These are phyloP conservation scores for Penicillium steckii DNA, from an alignment of 495 filamentous ascomycete species.

Conservation along the genomic window DNA sequence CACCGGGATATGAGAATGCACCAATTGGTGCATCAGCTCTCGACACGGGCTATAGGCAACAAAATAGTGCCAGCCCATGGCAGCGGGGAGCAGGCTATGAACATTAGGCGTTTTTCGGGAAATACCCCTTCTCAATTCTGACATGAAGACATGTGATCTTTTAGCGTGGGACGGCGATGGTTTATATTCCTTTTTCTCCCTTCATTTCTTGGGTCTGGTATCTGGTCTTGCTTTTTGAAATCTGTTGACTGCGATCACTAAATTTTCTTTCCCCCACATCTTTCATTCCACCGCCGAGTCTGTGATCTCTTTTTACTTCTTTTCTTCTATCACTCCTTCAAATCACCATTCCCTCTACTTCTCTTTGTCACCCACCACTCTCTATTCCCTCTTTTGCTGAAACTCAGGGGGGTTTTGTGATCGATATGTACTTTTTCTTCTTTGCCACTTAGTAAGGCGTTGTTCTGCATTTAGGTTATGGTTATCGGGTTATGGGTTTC, in stretches of 20 bases:
- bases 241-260: constrained; percentile 10
- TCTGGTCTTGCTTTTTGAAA: constrained; percentile 13
- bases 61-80: constrained; percentile 64
- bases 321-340: neutral
- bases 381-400: constrained; percentile 4
- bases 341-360: constrained; percentile 9
- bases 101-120: constrained; percentile 38
- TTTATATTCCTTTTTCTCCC: constrained; percentile 29
- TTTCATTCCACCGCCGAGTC: constrained; percentile 6
- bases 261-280: constrained; percentile 7
- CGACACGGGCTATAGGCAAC: constrained; percentile 39
- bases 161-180: constrained; percentile 36
- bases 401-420: neutral
- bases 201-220: constrained; percentile 17
- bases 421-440: constrained; percentile 21
- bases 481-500: constrained; percentile 31
- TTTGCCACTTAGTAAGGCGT: constrained; percentile 33
- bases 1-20: constrained; percentile 34
- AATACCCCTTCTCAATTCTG: constrained; percentile 24
- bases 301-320: constrained; percentile 3
- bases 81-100: constrained; percentile 67
- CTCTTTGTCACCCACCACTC: constrained; percentile 6
- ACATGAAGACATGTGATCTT: constrained; percentile 47
- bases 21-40: constrained; percentile 30
- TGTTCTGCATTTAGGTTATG: constrained; percentile 38